Percentiles rank a stretch among this genome's conserved stretches.
phyloP scores from a whole-genome alignment of 2,329 filamentous ascomycete genomes.

The Trichoderma sp. region DNA sequence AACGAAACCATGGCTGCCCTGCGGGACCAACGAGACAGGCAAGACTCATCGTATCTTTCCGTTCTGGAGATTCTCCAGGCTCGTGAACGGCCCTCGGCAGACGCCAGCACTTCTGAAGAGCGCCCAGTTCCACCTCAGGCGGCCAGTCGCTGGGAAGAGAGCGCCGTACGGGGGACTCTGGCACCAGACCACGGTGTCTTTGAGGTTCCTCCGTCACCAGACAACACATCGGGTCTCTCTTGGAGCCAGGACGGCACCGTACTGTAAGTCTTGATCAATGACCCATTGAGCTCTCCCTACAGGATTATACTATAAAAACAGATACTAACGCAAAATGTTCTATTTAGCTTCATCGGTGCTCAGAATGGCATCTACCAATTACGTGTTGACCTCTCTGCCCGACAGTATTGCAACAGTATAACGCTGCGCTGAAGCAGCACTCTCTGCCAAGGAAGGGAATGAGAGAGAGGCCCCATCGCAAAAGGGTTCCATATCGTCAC shows the following conservation, averaged over 20 bases:
- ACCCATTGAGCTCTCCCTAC: not conserved
- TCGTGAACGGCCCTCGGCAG: conserved; percentile 34
- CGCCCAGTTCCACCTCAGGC: conserved; percentile 41
- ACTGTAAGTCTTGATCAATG: conserved; percentile 50
- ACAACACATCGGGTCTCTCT: conserved; percentile 61
- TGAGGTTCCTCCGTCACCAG: conserved; percentile 48
- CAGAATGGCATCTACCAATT: conserved; percentile 78
- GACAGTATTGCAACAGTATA: conserved; percentile 61
- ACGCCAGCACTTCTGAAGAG: conserved; percentile 40
- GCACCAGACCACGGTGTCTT: conserved; percentile 43
- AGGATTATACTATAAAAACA: not conserved
- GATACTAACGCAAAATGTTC: conserved; percentile 26
- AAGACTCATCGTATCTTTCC: conserved; percentile 40
- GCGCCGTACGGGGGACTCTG: conserved; percentile 36
- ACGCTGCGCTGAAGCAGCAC: conserved; percentile 45
- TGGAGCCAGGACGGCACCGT: conserved; percentile 63
- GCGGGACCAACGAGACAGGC: conserved; percentile 39
- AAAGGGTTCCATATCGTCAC: not conserved
- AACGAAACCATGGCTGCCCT: conserved; percentile 40
- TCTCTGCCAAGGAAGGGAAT: not conserved
- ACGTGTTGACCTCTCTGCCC: conserved; percentile 61
- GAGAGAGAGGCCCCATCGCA: not conserved
- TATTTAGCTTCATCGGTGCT: conserved; percentile 58
- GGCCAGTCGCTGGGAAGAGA: conserved; percentile 42
- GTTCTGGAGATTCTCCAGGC: conserved; percentile 42